Base-by-base conservation (phyloP, 2,329 filamentous ascomycete genomes). In the Aureobasidium subglaciale region DNA sequence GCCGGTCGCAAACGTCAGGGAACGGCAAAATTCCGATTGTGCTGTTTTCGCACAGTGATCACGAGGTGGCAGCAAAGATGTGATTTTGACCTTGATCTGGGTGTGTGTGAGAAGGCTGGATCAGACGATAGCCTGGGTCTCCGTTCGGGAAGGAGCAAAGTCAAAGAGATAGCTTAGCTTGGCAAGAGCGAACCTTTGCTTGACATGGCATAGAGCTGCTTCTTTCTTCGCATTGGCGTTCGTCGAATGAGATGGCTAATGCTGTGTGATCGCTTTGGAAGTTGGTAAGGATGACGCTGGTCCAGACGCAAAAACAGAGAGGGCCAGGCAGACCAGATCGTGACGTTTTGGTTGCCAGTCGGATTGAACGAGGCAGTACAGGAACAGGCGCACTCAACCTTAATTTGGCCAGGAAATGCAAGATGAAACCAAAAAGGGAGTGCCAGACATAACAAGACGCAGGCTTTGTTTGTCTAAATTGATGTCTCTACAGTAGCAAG, bases 331-430 rank as follows among this genome's bases (percentile, higher is more conserved):
- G n/a, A n/a, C 32, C 32, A 38, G 22, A 50, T 37, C 18, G 46
- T 50, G 46, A 50, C 46, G 46, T 50, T 40, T 48, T 48, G 43
- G 43, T 48, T 16, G 43, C 29, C 32, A 49, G 32, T n/a, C 6
- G 32, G 32, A 32, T 27, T 15, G 43, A 48, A 27, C 46, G 46
- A 50, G 46, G 24, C 29, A 24, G 20, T n/a, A 35, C 34, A 38
- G n/a, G 5, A 50, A 50, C 32, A 50, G 46, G 43, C 16, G 22
- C 35, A 32, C 35, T 34, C 43, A 48, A 48, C 43, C 35, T 48
- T 48, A 48, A 48, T 48, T 48, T 48, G 43, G 43, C 43, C 9
- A 16, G 35, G 43, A 16, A 25, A 29, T 7, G n/a, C 24, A 10
- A 43, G 43, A 34, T 35, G 43, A 34, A 48, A 35, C 30, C 43